Evolutionary conservation across 768 basidiomycete species (phyloP), one percentile per base, ranked within the genome.

Genomic region (Dacryopinax spathularia): DNA sequence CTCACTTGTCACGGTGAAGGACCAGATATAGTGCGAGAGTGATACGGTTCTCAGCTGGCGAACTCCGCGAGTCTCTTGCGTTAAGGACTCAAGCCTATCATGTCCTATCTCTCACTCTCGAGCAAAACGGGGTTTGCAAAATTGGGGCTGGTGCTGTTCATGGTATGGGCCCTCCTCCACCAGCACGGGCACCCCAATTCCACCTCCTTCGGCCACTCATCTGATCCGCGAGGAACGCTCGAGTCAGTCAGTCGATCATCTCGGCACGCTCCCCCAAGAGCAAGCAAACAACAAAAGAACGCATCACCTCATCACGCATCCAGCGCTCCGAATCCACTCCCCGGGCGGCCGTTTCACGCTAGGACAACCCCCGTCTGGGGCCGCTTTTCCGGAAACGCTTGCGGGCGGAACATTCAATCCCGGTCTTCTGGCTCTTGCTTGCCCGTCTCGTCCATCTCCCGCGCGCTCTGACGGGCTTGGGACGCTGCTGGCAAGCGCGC

Each of bases 161-260:
- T n/a, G n/a, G n/a, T 29, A 56, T 29, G 48, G 48, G 13, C 12
- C 13, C 20, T 13, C 10, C 48, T 29, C 15, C 13, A 22, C 13
- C 9, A 27, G 36, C 36, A 37, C 48, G 48, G 48, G 12, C 12
- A 29, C 13, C 48, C 48, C 48, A 12, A 44, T 20, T 22, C 10
- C 29, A 25, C 48, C 48, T 56, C 13, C 48, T 56, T 31, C 29
- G 48, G 25, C 15, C 48, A 56, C 5, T 13, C 18, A 15, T 15
- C 48, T 56, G 48, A 56, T 56, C 48, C 48, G 48, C 48, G 48
- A 27, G 48, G 48, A 41, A 41, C 39, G 39, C 39, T n/a, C n/a
- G n/a, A n/a, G n/a, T n/a, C n/a, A n/a, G n/a, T n/a, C n/a, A n/a
- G 25, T 29, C 25, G 48, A 27, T 56, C 48, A 18, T 6, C 39